phyloP scores from a whole-genome alignment of 352 stramenopile genomes.

The Albugo laibachii region DNA sequence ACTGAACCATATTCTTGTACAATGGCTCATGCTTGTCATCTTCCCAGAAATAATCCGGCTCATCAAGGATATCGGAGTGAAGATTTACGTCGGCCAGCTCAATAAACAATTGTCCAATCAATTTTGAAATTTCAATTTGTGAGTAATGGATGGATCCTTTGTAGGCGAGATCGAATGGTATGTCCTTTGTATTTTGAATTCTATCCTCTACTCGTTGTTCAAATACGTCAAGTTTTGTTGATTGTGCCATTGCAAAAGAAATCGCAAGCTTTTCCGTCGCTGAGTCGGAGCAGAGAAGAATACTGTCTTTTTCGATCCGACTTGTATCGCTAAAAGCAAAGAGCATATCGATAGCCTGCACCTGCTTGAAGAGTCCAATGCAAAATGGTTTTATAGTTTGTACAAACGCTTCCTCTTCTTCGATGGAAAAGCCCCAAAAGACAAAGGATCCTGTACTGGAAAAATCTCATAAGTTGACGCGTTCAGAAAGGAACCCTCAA shows the following conservation, averaged over 20 bases:
- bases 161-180: constrained; percentile 68
- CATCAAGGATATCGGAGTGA: constrained; percentile 86
- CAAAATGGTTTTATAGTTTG: constrained; percentile 33
- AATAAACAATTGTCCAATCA: too few relatives aligned
- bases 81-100: too few relatives aligned
- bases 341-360: constrained; percentile 40
- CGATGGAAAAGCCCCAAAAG: constrained; percentile 38
- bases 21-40: constrained; percentile 81
- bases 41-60: constrained; percentile 17
- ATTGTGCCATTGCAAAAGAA: constrained; percentile 84
- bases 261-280: constrained; percentile 80
- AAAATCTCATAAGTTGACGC: background rate
- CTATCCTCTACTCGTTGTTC: constrained; percentile 73
- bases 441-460: constrained; percentile 41
- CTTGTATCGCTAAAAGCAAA: constrained; percentile 31
- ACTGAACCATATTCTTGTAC: constrained; percentile 81
- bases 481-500: background rate
- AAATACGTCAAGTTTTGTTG: constrained; percentile 81
- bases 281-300: constrained; percentile 40
- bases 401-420: constrained; percentile 28
- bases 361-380: constrained; percentile 15
- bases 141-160: constrained; percentile 79
- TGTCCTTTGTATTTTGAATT: constrained; percentile 68
- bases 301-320: constrained; percentile 58
- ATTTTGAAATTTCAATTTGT: constrained; percentile 76